Percentiles rank a stretch among this genome's conserved stretches.
phyloP scores from a whole-genome alignment of 139 green algal genomes.

The Chlorella sorokiniana region DNA sequence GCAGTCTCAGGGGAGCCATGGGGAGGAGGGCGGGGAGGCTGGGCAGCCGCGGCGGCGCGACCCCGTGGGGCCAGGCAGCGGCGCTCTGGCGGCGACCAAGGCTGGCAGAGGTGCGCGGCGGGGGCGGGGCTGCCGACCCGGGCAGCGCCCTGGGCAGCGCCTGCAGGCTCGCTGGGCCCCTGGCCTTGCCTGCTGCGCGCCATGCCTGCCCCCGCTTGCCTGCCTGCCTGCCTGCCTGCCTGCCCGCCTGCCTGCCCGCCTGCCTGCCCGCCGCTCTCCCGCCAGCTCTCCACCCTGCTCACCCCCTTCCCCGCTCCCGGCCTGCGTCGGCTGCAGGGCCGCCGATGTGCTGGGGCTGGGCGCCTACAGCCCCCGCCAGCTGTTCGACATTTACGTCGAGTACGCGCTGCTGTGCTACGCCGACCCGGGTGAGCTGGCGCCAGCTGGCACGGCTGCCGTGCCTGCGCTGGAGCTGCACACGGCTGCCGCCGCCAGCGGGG shows the following conservation, averaged over 20 bases:
- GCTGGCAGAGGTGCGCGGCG: slow-evolving; percentile 8
- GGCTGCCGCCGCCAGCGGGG: no score
- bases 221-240: not conserved
- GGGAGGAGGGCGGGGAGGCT: not conserved
- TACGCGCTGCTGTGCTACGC: slow-evolving; percentile 40
- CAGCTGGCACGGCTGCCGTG: no score
- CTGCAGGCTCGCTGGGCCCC: not conserved
- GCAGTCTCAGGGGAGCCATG: not conserved
- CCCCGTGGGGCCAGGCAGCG: not conserved
- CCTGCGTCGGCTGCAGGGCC: not conserved
- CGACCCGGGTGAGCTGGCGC: slow-evolving; percentile 17
- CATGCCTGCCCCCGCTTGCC: not conserved
- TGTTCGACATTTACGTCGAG: slow-evolving; percentile 43
- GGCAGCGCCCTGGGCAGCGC: not conserved
- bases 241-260: not conserved
- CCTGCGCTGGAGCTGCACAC: no score
- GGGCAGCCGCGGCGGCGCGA: not conserved
- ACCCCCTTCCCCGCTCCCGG: not conserved
- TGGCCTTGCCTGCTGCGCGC: not conserved
- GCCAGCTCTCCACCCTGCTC: not conserved
- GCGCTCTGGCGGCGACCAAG: not conserved
- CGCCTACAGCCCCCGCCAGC: slow-evolving; percentile 8
- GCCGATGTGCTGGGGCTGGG: slow-evolving; percentile 21
- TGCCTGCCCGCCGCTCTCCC: not conserved
- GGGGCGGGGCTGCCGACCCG: not conserved